Base-by-base conservation (phyloP, 1,284 basidiomycete species). In the Coriolopsis trogii region DNA sequence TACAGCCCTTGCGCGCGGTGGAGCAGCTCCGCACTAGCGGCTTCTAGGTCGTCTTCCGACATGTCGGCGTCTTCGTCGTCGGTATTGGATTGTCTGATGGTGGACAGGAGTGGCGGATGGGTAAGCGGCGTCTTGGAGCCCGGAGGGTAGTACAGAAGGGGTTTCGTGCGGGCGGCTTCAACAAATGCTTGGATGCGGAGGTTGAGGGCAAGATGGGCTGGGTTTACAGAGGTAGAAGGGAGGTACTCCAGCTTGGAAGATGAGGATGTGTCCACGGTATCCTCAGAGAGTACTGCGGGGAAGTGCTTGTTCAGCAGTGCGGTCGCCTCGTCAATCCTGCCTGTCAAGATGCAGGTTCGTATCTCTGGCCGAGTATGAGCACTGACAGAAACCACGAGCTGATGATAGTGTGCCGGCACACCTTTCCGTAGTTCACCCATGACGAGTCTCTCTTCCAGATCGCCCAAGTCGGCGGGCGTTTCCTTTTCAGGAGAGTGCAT, bases 141-240 rank as follows among this genome's bases (percentile, higher is more conserved):
- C 0, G 61, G 61, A 3, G 70, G 68, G 31, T 71, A 64, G 61
- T 79, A 81, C 4, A 71, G 70, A 3, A 91, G 75, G 12, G 89
- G 85, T 4, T 82, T 67, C 0, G 87, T 85, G 28, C 93, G 84
- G 56, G 89, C 85, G 7, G 85, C 78, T 68, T 95, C 93, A 60
- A 91, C 84, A 70, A 94, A 95, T 0, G 82, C 81, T 39, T 89
- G 84, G 30, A 95, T 89, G 59, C 88, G 89, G 41, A 95, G 80
- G 63, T 95, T 93, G 58, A 95, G 80, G 30, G 77, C 74, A 40
- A 95, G 75, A 63, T 93, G 90, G 1, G 76, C 71, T 15, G 91
- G 87, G 41, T 90, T 79, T 25, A 86, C 74, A 7, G 87, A 82
- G 2, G 79, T 85, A 4, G 82, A 70, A 7, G 82, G 73, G 20